Evolutionary conservation across 768 basidiomycete species (phyloP).

Genomic region (Tricholoma terreum): DNA sequence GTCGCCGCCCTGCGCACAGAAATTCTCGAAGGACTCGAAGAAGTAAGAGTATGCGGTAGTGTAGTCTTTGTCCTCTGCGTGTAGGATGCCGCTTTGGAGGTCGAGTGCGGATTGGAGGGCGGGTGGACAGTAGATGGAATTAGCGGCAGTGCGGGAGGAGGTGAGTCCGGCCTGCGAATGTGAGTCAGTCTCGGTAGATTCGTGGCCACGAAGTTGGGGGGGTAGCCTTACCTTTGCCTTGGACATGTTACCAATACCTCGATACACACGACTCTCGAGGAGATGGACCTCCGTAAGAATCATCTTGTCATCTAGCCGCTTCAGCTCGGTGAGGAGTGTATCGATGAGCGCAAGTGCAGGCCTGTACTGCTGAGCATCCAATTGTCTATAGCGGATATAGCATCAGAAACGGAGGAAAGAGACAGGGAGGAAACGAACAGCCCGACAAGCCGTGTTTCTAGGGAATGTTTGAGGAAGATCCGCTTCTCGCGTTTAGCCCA

Average conservation of each 20-base stretch:
- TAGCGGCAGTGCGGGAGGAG: constrained; percentile 89
- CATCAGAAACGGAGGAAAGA: neutral
- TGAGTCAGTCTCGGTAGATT: no score
- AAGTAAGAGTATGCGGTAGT: constrained; percentile 97
- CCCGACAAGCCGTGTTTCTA: constrained; percentile 84
- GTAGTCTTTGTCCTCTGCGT: constrained; percentile 98
- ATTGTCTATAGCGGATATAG: constrained; percentile 44
- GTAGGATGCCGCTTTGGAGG: constrained; percentile 68
- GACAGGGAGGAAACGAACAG: constrained; percentile 41
- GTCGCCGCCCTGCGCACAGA: constrained; percentile 74
- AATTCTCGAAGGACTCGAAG: constrained; percentile 93
- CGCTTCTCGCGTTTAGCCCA: constrained; percentile 93
- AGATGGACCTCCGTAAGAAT: constrained; percentile 96
- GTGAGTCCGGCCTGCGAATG: constrained; percentile 72
- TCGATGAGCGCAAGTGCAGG: constrained; percentile 82
- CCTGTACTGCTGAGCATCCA: constrained; percentile 75
- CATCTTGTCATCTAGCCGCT: constrained; percentile 95
- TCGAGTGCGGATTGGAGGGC: constrained; percentile 45
- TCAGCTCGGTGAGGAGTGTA: constrained; percentile 84
- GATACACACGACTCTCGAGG: constrained; percentile 87
- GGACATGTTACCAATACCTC: constrained; percentile 83
- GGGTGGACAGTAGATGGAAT: constrained; percentile 84
- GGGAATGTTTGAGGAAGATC: constrained; percentile 91
- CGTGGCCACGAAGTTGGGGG: no score
- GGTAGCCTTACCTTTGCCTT: constrained; percentile 72